A percentile compares a stretch with the other conserved stretches of the same genome.
Conservation (phyloP, 164 flowering plant species). For the Annona cherimola region DNA sequence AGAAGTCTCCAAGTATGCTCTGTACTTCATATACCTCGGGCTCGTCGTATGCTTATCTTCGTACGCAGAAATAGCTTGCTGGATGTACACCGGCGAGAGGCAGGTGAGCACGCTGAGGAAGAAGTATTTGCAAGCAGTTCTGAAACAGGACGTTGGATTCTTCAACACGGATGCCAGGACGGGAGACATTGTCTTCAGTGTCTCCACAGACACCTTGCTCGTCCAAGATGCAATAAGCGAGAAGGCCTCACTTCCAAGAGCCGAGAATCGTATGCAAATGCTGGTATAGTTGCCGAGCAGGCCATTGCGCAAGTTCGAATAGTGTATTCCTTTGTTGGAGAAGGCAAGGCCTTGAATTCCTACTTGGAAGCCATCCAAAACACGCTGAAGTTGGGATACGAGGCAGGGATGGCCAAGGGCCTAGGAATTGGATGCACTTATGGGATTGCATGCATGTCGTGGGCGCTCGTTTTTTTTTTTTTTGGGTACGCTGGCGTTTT, state of each 20-base stretch:
- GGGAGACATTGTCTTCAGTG: conserved; percentile 92
- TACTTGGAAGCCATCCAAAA: conserved; percentile 87
- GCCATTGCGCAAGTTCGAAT: conserved; percentile 95
- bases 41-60: conserved; percentile 83
- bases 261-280: conserved; percentile 86
- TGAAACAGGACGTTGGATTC: conserved; percentile 96
- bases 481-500: conserved; percentile 99
- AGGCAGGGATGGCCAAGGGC: conserved; percentile 99
- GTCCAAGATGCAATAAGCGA: conserved; percentile 99
- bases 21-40: conserved; percentile 90
- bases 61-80: conserved; percentile 94
- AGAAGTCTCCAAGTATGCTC: conserved; percentile 90
- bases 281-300: conserved; percentile 89
- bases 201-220: conserved; percentile 96
- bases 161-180: conserved; percentile 98
- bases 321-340: conserved; percentile 93
- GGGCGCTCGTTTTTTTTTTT: conserved; percentile 99
- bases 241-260: conserved; percentile 97
- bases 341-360: conserved; percentile 73
- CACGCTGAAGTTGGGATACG: conserved; percentile 87
- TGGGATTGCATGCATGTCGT: conserved; percentile 96
- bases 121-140: conserved; percentile 85
- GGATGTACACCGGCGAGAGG: conserved; percentile 98
- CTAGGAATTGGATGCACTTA: conserved; percentile 94
- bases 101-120: conserved; percentile 78